Evolutionary conservation across 768 basidiomycete genomes (phyloP).

Genomic region (Auriculariales sp.): DNA sequence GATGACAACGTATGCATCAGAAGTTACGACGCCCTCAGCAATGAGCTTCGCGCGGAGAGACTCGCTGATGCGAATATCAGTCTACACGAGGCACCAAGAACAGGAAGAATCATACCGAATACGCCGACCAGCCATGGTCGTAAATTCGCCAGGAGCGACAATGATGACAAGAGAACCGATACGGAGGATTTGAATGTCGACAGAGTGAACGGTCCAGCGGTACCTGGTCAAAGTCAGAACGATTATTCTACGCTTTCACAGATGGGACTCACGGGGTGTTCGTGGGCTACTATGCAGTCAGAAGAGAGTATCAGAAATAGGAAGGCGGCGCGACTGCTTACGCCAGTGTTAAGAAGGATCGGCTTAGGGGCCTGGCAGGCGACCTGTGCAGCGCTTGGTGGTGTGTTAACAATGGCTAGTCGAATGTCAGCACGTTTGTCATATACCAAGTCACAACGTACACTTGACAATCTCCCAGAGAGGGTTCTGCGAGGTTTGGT

Average conservation of each 20-base stretch:
- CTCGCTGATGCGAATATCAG: too few relatives aligned
- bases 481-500: conserved; percentile 25
- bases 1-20: conserved; percentile 60
- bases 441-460: neutral
- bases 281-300: neutral
- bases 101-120: conserved; percentile 45
- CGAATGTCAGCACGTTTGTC: conserved; percentile 7
- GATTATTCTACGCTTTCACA: too few relatives aligned
- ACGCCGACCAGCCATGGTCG: conserved; percentile 70
- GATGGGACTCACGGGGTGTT: too few relatives aligned
- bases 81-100: too few relatives aligned
- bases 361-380: conserved; percentile 69
- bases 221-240: conserved; percentile 50
- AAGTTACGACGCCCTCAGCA: conserved; percentile 43
- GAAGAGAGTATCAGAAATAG: conserved; percentile 1
- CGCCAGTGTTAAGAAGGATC: conserved; percentile 53
- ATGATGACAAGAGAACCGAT: conserved; percentile 64
- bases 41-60: conserved; percentile 53
- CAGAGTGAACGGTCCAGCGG: conserved; percentile 58
- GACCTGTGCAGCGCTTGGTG: conserved; percentile 41
- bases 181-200: conserved; percentile 65
- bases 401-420: conserved; percentile 43
- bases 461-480: conserved; percentile 1
- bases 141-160: conserved; percentile 64
- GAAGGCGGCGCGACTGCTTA: conserved; percentile 1